phyloP scores from a whole-genome alignment of 2,329 filamentous ascomycete genomes.

The Albifimbria verrucaria region DNA sequence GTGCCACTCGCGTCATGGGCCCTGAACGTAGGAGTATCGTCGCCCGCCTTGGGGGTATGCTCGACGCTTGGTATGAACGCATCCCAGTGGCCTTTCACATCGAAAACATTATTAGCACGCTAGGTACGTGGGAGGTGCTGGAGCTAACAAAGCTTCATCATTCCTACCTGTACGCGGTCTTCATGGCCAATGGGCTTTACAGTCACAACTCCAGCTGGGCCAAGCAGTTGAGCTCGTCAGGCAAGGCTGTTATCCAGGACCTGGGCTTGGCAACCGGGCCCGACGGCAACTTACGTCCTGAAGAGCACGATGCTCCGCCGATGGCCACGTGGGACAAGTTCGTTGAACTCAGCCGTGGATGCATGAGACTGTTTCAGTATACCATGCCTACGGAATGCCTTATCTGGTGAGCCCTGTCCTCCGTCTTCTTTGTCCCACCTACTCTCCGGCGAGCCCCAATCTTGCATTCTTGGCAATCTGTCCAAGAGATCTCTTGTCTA shows the following conservation, averaged over 20 bases:
- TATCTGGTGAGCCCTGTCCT: constrained; percentile 22
- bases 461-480: too few species aligned
- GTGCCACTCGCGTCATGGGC: constrained; percentile 20
- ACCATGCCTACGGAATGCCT: constrained; percentile 26
- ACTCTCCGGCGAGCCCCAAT: too few species aligned
- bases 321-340: constrained; percentile 29
- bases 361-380: constrained; percentile 27
- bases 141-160: constrained; percentile 36
- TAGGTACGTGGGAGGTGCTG: constrained; percentile 24
- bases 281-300: not conserved
- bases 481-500: too few species aligned
- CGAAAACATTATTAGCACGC: constrained; percentile 24
- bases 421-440: too few species aligned
- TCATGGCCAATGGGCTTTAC: constrained; percentile 36
- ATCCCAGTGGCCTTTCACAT: constrained; percentile 31
- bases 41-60: constrained; percentile 22
- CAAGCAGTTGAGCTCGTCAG: constrained; percentile 24
- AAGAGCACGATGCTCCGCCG: constrained; percentile 12
- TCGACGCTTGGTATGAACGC: constrained; percentile 32
- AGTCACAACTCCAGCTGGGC: constrained; percentile 35
- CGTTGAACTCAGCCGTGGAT: constrained; percentile 28
- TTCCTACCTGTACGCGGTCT: constrained; percentile 30
- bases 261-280: constrained; percentile 7
- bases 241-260: constrained; percentile 18
- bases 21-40: constrained; percentile 27